Evolutionary conservation across 2,329 filamentous ascomycete species (phyloP).

Genomic region (Tolypocladium cylindrosporum): DNA sequence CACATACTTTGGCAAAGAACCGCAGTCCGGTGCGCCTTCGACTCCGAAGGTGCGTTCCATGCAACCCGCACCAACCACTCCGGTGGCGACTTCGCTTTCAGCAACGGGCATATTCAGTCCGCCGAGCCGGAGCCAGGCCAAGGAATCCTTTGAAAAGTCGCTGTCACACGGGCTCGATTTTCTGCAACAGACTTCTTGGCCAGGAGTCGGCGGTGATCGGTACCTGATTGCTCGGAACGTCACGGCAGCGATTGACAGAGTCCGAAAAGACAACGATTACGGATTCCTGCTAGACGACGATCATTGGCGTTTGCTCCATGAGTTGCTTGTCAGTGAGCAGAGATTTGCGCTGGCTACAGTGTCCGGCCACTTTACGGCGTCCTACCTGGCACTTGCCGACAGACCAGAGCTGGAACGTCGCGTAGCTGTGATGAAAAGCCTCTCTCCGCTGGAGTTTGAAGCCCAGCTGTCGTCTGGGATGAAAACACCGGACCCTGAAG

Average conservation of each 20-base stretch:
- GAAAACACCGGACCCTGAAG: constrained; percentile 18
- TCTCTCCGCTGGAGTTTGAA: constrained; percentile 16
- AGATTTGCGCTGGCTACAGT: constrained; percentile 21
- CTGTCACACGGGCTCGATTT: constrained; percentile 1
- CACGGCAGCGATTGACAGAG: constrained; percentile 13
- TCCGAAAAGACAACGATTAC: constrained; percentile 11
- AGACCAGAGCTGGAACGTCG: constrained; percentile 16
- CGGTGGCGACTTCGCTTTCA: not conserved
- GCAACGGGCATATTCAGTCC: constrained; percentile 11
- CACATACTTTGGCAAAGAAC: constrained; percentile 22
- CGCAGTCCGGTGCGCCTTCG: not conserved
- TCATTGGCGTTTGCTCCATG: constrained; percentile 23
- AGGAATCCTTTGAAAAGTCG: constrained; percentile 13
- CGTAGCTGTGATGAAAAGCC: constrained; percentile 12
- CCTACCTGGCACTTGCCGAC: constrained; percentile 17
- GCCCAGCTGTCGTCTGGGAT: constrained; percentile 9
- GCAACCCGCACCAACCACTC: not conserved
- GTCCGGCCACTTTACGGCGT: constrained; percentile 13
- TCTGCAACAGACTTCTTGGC: not conserved
- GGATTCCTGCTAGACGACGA: constrained; percentile 22
- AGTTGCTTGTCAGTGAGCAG: constrained; percentile 12
- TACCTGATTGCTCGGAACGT: constrained; percentile 8
- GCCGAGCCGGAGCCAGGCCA: constrained; percentile 10
- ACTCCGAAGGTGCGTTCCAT: not conserved
- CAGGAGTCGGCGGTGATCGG: not conserved